phyloP scores from a whole-genome alignment of 1,284 basidiomycete genomes.

The Tilletia indica region DNA sequence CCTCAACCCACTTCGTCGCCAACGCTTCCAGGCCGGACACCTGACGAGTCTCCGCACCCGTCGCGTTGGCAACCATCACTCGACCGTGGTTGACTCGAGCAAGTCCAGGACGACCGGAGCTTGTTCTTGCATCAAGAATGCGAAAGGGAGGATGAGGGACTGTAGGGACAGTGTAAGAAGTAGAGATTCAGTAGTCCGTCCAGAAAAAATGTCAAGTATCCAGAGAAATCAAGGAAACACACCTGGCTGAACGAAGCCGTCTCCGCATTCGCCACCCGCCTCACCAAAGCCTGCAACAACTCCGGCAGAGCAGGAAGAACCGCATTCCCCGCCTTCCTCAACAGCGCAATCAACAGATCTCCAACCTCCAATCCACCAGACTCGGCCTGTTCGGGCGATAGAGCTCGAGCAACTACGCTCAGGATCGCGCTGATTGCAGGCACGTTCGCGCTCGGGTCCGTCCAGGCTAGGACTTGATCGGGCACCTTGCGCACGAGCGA shows the following conservation, averaged over 20 bases:
- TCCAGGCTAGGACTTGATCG: conserved; percentile 59
- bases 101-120: conserved; percentile 72
- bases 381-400: conserved; percentile 42
- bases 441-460: conserved; percentile 69
- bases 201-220: neutral
- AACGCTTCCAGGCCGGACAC: conserved; percentile 74
- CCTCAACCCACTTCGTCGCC: conserved; percentile 86
- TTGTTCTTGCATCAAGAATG: conserved; percentile 83
- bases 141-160: conserved; percentile 84
- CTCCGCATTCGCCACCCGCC: conserved; percentile 75
- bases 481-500: conserved; percentile 82
- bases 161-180: conserved; percentile 17
- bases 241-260: conserved; percentile 80
- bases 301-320: conserved; percentile 80
- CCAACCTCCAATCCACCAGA: conserved; percentile 88
- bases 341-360: conserved; percentile 86
- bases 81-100: conserved; percentile 64
- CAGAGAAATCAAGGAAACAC: conserved; percentile 48
- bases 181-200: neutral
- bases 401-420: conserved; percentile 40
- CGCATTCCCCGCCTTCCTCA: conserved; percentile 74
- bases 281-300: conserved; percentile 77
- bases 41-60: conserved; percentile 19
- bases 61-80: conserved; percentile 40
- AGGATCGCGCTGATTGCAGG: conserved; percentile 66